Percentiles rank a stretch among this genome's conserved stretches.
These are phyloP conservation scores for Chlorella sp. DNA, from an alignment of 139 green algal genomes.

Conservation along the genomic window DNA sequence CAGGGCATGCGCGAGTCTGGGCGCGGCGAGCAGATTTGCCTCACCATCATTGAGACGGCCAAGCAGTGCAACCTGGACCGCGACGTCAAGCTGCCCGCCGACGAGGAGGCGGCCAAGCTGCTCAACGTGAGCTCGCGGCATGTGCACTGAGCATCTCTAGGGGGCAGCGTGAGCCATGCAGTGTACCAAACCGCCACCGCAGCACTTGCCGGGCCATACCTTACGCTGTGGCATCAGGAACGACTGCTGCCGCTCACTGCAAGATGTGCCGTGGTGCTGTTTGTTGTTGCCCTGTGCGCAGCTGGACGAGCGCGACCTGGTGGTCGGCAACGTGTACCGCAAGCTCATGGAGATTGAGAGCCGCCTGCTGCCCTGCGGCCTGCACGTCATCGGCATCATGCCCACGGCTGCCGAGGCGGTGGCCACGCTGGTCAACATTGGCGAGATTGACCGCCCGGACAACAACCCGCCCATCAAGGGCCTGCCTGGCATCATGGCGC, in stretches of 20 bases:
- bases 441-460: conserved; percentile 90
- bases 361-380: conserved; percentile 93
- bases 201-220: no score
- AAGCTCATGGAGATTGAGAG: conserved; percentile 99
- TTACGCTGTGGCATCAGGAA: no score
- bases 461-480: conserved; percentile 80
- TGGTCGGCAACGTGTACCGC: conserved; percentile 84
- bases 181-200: no score
- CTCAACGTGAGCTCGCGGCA: conserved; percentile 43
- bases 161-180: no score
- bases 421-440: conserved; percentile 98
- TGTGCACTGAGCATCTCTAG: no score
- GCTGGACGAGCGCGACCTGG: conserved; percentile 71
- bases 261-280: no score
- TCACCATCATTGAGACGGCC: conserved; percentile 95
- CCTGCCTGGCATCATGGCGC: conserved; percentile 86
- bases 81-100: conserved; percentile 78
- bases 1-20: conserved; percentile 85
- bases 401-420: conserved; percentile 92
- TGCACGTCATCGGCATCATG: conserved; percentile 91
- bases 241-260: neutral
- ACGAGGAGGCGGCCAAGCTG: conserved; percentile 48
- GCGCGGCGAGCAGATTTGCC: conserved; percentile 79
- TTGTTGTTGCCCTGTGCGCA: neutral
- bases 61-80: conserved; percentile 93